Percentiles rank a stretch among this genome's conserved stretches.
phyloP scores from a whole-genome alignment of 176 grass and related monocot species.

The Lolium rigidum region DNA sequence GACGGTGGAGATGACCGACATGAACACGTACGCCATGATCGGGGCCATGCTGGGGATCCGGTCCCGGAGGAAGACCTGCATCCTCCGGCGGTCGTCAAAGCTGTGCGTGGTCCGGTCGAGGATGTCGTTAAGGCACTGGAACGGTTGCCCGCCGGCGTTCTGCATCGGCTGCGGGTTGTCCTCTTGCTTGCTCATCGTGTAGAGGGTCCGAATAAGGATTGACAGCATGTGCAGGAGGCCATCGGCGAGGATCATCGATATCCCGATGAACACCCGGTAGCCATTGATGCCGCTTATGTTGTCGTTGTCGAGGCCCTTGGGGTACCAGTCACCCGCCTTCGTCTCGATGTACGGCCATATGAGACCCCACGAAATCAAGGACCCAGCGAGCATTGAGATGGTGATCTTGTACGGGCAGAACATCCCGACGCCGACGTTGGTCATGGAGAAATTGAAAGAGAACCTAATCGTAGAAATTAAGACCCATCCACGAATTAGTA shows the following conservation, averaged over 20 bases:
- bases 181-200: slow-evolving; percentile 21
- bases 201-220: slow-evolving; percentile 43
- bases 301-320: slow-evolving; percentile 28
- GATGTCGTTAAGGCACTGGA: slow-evolving; percentile 10
- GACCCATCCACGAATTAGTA: neutral
- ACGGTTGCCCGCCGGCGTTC: neutral
- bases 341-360: slow-evolving; percentile 60
- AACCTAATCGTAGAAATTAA: slow-evolving; percentile 42
- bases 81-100: slow-evolving; percentile 57
- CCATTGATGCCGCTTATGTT: slow-evolving; percentile 61
- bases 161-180: neutral
- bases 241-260: slow-evolving; percentile 70
- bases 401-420: slow-evolving; percentile 60
- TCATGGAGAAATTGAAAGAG: slow-evolving; percentile 69
- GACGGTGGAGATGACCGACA: slow-evolving; percentile 41
- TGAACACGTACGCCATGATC: slow-evolving; percentile 32
- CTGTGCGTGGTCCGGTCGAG: slow-evolving; percentile 6
- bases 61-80: slow-evolving; percentile 58
- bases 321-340: slow-evolving; percentile 63
- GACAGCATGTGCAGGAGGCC: slow-evolving; percentile 61
- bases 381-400: slow-evolving; percentile 60
- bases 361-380: slow-evolving; percentile 61
- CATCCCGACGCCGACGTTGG: slow-evolving; percentile 66
- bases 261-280: slow-evolving; percentile 64
- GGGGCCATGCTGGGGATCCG: slow-evolving; percentile 36